These are phyloP conservation scores for Alternaria incomplexa DNA, from an alignment of 2,329 filamentous ascomycete species.

Conservation along the genomic window DNA sequence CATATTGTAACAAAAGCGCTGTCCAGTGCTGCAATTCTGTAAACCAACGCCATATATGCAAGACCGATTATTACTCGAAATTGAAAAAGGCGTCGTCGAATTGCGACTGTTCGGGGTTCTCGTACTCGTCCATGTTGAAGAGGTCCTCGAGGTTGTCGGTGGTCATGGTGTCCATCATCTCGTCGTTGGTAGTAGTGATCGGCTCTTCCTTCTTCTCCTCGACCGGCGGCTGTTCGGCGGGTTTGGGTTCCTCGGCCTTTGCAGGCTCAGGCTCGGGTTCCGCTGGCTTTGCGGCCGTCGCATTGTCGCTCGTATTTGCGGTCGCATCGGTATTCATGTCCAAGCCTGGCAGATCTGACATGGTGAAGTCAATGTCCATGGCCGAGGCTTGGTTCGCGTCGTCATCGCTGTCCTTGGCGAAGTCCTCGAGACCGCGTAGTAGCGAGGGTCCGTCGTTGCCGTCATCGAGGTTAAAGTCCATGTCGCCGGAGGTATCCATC, in stretches of 20 bases:
- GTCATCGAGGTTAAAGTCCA: conserved; percentile 45
- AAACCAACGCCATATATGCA: not conserved
- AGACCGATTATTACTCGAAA: conserved; percentile 25
- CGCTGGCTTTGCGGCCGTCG: conserved; percentile 10
- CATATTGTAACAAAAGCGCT: not conserved
- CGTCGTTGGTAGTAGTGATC: conserved; percentile 14
- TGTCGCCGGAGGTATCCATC: conserved; percentile 36
- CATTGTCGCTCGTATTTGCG: not conserved
- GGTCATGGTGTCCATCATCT: conserved; percentile 37
- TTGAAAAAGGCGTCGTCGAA: conserved; percentile 51
- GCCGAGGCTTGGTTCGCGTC: conserved; percentile 18
- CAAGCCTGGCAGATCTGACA: conserved; percentile 39
- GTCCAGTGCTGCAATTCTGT: not conserved
- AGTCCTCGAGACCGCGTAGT: conserved; percentile 46
- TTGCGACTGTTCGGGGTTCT: conserved; percentile 40
- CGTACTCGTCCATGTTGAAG: conserved; percentile 44
- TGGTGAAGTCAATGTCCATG: conserved; percentile 40
- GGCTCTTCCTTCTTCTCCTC: conserved; percentile 8
- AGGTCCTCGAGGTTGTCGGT: conserved; percentile 44
- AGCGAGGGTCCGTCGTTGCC: conserved; percentile 35
- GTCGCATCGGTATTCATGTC: conserved; percentile 14
- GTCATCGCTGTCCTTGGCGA: conserved; percentile 36
- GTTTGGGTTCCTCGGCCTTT: conserved; percentile 13
- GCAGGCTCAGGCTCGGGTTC: conserved; percentile 1
- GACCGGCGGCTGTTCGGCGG: conserved; percentile 9